Percentiles rank a stretch among this genome's conserved stretches.
phyloP scores from a whole-genome alignment of 192 early-diverging fungal genomes.

The Linnemannia exigua region DNA sequence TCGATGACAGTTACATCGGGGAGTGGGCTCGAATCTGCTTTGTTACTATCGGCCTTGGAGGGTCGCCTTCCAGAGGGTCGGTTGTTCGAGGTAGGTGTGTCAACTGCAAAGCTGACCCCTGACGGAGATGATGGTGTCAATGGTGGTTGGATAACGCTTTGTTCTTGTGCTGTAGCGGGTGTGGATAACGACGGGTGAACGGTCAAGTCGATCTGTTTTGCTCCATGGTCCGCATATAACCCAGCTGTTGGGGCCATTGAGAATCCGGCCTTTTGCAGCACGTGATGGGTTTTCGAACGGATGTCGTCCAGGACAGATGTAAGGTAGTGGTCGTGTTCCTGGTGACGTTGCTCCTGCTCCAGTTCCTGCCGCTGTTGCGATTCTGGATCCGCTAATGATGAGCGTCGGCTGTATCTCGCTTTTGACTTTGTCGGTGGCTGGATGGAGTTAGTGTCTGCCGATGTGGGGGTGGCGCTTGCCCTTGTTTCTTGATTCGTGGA shows the following conservation, averaged over 20 bases:
- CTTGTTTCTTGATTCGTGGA: neutral
- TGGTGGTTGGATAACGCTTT: neutral
- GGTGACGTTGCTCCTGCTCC: constrained; percentile 8
- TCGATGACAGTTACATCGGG: neutral
- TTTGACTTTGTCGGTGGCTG: constrained; percentile 1
- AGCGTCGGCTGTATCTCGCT: constrained; percentile 7
- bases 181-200: constrained; percentile 17
- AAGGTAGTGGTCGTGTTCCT: constrained; percentile 18
- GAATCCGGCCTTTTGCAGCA: constrained; percentile 38
- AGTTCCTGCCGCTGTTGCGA: constrained; percentile 1
- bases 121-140: neutral
- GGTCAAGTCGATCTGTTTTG: constrained; percentile 26
- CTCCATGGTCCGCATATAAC: constrained; percentile 30
- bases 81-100: neutral
- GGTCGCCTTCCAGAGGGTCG: constrained; percentile 33
- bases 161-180: neutral
- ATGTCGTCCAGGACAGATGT: constrained; percentile 42
- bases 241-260: constrained; percentile 44
- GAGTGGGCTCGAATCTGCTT: neutral
- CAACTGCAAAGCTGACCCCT: constrained; percentile 28
- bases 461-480: neutral
- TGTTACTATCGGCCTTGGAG: neutral
- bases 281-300: constrained; percentile 33
- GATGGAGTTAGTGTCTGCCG: neutral
- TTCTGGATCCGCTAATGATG: constrained; percentile 8